These are phyloP conservation scores for Candida saitoana DNA, from an alignment of 805 yeast genomes.

Conservation along the genomic window DNA sequence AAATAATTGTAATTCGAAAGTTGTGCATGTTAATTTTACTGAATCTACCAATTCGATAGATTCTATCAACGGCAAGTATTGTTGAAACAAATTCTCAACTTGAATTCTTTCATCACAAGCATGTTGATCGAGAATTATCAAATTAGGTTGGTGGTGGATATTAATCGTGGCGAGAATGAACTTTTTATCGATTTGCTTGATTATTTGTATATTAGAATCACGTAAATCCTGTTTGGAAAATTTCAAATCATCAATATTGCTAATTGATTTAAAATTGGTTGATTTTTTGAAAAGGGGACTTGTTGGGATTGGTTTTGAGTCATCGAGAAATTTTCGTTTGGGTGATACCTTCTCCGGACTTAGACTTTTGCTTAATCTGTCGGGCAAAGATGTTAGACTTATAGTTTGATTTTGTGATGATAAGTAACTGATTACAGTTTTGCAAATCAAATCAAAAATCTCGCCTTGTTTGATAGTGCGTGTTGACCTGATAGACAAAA, in stretches of 20 bases:
- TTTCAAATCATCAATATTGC: slow-evolving; percentile 1
- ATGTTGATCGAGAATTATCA: slow-evolving; percentile 69
- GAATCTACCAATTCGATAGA: slow-evolving; percentile 6
- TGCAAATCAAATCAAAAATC: slow-evolving; percentile 19
- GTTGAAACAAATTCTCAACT: slow-evolving; percentile 49
- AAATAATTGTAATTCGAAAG: slow-evolving; percentile 11
- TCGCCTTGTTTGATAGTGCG: slow-evolving; percentile 39
- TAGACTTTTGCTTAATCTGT: not conserved
- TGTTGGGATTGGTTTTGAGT: not conserved
- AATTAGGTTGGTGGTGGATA: slow-evolving; percentile 8
- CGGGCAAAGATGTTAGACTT: slow-evolving; percentile 6
- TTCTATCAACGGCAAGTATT: slow-evolving; percentile 21
- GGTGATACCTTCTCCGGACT: slow-evolving; percentile 3
- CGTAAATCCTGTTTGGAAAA: slow-evolving; percentile 18
- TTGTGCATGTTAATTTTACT: not conserved
- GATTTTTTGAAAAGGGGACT: not conserved
- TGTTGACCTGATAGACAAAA: slow-evolving; percentile 32
- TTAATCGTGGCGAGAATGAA: slow-evolving; percentile 49
- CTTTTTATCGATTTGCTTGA: slow-evolving; percentile 60
- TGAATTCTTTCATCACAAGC: slow-evolving; percentile 76
- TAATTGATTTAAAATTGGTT: not conserved
- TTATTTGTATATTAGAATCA: slow-evolving; percentile 21
- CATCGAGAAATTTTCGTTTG: too few species aligned
- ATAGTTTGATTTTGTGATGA: slow-evolving; percentile 1
- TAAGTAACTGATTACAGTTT: slow-evolving; percentile 16